Percentiles rank a stretch among this genome's conserved stretches.
Evolutionary conservation across 2,329 filamentous ascomycete species (phyloP).

Genomic region (Aspergillus nomiae): DNA sequence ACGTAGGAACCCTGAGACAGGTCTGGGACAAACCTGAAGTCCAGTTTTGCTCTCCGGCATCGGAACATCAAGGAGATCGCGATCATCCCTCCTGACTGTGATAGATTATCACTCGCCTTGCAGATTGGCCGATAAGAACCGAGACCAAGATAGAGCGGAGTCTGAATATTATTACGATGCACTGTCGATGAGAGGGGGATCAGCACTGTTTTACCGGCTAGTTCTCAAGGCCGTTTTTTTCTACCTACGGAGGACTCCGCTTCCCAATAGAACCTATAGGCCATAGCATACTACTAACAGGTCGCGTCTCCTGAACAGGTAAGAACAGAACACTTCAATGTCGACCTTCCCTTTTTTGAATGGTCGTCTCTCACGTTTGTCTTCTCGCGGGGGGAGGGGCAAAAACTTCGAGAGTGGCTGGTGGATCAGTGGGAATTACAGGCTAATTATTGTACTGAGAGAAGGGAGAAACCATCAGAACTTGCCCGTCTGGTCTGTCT

Average conservation of each 20-base stretch:
- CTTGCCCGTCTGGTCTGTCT: background rate
- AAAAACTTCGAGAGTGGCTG: no score
- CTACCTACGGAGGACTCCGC: background rate
- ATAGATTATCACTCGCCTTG: background rate
- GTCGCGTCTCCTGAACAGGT: no score
- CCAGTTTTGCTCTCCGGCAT: background rate
- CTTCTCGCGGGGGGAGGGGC: no score
- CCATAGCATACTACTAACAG: background rate
- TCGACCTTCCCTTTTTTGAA: no score
- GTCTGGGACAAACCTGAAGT: background rate
- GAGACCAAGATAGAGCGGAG: background rate
- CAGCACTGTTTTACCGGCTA: background rate
- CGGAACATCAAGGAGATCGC: background rate
- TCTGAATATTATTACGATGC: background rate
- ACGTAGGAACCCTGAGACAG: background rate
- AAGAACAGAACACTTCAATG: no score
- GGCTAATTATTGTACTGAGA: background rate
- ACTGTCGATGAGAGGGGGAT: background rate
- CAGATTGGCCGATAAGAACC: slow-evolving; percentile 1
- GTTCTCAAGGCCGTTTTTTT: background rate
- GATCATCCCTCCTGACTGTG: background rate
- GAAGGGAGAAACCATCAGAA: background rate
- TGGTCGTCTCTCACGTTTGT: no score
- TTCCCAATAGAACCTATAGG: background rate
- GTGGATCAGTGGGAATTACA: no score